A percentile compares a stretch with the other conserved stretches of the same genome.
Conservation (phyloP, 345 rosid species). For the Aethionema arabicum region DNA sequence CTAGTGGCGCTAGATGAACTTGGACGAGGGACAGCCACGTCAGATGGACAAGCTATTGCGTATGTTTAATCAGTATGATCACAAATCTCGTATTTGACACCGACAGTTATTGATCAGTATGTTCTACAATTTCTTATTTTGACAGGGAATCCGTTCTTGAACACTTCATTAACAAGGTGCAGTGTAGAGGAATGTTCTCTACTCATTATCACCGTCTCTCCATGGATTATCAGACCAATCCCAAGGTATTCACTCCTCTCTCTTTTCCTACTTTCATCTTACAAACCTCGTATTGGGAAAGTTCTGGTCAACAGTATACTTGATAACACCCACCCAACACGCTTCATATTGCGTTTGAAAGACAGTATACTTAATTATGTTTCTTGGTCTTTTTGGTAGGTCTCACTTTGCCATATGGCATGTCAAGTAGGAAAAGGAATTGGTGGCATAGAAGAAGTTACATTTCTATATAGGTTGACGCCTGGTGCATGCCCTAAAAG, state of each 20-base stretch:
- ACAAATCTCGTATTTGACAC: slow-evolving; percentile 4
- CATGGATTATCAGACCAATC: slow-evolving; percentile 60
- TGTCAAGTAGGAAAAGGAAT: slow-evolving; percentile 76
- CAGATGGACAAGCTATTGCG: slow-evolving; percentile 99
- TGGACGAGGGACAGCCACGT: slow-evolving; percentile 95
- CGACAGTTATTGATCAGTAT: slow-evolving; percentile 1
- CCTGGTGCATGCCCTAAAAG: slow-evolving; percentile 95
- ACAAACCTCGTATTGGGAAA: slow-evolving; percentile 26
- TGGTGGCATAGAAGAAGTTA: slow-evolving; percentile 76
- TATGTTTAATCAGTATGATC: slow-evolving; percentile 36
- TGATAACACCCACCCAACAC: neutral
- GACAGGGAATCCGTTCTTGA: slow-evolving; percentile 88
- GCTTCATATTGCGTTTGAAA: neutral
- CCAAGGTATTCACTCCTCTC: slow-evolving; percentile 34
- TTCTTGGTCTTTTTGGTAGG: slow-evolving; percentile 44
- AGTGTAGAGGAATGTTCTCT: slow-evolving; percentile 91
- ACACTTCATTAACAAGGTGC: slow-evolving; percentile 73
- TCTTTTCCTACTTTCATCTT: neutral
- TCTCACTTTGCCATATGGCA: slow-evolving; percentile 88
- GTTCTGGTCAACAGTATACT: slow-evolving; percentile 11
- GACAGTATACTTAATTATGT: neutral
- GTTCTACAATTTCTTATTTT: neutral
- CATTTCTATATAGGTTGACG: slow-evolving; percentile 80
- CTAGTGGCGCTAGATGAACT: slow-evolving; percentile 94
- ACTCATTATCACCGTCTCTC: slow-evolving; percentile 95